Evolutionary conservation across 176 grass and related monocot genomes (phyloP), one percentile per base, ranked within the genome.

Genomic region (Areca catechu): DNA sequence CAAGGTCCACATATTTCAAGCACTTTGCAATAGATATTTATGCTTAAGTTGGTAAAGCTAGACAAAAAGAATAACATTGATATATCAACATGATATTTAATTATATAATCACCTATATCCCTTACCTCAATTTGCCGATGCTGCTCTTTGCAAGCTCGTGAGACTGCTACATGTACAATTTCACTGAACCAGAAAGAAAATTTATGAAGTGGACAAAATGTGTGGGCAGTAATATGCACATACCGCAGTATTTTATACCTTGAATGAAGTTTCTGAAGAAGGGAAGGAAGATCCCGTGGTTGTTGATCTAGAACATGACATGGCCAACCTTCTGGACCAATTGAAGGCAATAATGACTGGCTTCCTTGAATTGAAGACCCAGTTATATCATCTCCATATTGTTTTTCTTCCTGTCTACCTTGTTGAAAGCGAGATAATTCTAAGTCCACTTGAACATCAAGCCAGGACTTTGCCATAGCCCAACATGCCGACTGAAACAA

Each of bases 251-350:
- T 65, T 51, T 54, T 58, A 69, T 79, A 90, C 92, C 92, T 91
- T 49, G 92, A 97, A 69, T 91, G 92, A 19, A 97, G 83, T 68
- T 97, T 97, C 76, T 97, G 92, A 64, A 97, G 72, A 88, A 97
- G 86, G 16, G 92, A 78, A 56, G 68, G 12, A 65, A 97, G 81
- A 86, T 97, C 86, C 76, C 78, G 83, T 68, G 92, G 83, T 68
- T 88, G 86, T 69, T 97, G 92, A 65, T 91, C 86, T 76, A 90
- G 71, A 47, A 97, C 83, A 77, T 84, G 83, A 57, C 58, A 76
- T 65, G 92, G 92, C 92, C 92, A 97, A 73, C 70, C 90, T 70
- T 89, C 86, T 64, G 83, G 73, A 60, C 86, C 71, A 66, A 67
- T 68, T 37, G 61, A 58, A 72, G 62, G 68, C 48, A 60, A 56